A percentile compares a stretch with the other conserved stretches of the same genome.
phyloP scores from a whole-genome alignment of 495 filamentous ascomycete genomes.

The Neurospora sp. region DNA sequence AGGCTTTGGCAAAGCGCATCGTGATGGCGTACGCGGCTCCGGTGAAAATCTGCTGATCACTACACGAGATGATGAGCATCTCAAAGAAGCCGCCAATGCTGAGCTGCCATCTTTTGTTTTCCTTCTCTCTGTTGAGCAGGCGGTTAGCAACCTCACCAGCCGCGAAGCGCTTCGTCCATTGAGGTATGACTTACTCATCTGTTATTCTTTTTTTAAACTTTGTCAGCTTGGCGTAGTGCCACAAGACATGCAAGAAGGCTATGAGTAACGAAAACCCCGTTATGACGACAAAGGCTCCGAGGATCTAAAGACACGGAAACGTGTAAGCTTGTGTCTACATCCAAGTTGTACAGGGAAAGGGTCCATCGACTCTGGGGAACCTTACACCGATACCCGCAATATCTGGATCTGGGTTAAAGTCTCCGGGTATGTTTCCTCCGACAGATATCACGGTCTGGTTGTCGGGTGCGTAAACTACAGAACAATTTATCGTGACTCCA shows the following conservation, averaged over 20 bases:
- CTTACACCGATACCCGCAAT: constrained; percentile 11
- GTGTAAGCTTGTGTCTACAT: neutral
- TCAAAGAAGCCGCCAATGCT: constrained; percentile 24
- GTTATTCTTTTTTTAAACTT: neutral
- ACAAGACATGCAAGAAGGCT: constrained; percentile 13
- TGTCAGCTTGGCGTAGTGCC: constrained; percentile 5
- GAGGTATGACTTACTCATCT: constrained; percentile 7
- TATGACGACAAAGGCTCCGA: constrained; percentile 20
- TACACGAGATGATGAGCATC: constrained; percentile 25
- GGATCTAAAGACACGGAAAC: constrained; percentile 9
- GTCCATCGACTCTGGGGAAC: neutral
- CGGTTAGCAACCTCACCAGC: neutral
- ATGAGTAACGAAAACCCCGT: constrained; percentile 16
- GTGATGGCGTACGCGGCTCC: constrained; percentile 27
- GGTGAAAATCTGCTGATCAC: constrained; percentile 32
- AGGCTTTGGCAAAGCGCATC: constrained; percentile 25
- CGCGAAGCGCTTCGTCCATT: neutral
- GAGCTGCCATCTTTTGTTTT: neutral
- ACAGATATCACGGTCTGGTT: constrained; percentile 1
- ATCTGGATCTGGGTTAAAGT: constrained; percentile 6
- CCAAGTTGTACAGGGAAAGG: neutral
- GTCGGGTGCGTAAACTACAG: neutral
- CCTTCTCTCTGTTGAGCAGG: constrained; percentile 1
- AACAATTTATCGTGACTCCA: constrained; percentile 15
- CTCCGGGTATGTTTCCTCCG: neutral